A percentile compares a stretch with the other conserved stretches of the same genome.
phyloP scores from a whole-genome alignment of 352 stramenopile species.

The Phytophthora fragariaefolia region DNA sequence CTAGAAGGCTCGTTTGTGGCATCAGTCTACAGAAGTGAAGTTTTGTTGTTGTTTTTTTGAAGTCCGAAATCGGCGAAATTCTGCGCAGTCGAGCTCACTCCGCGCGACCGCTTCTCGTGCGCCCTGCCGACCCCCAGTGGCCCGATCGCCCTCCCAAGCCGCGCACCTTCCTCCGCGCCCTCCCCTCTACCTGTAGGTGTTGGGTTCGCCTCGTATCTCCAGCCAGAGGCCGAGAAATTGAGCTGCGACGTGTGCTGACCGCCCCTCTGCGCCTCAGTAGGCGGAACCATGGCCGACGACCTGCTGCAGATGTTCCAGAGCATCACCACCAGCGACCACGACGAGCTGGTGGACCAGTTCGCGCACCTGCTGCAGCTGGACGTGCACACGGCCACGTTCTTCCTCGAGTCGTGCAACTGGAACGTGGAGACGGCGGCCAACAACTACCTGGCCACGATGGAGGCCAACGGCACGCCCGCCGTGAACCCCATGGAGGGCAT shows the following conservation, averaged over 20 bases:
- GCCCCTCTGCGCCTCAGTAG: neutral
- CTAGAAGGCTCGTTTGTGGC: too few relatives aligned
- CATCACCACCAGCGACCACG: slow-evolving; percentile 87
- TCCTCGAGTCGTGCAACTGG: slow-evolving; percentile 90
- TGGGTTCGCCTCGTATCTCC: neutral
- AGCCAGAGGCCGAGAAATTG: neutral
- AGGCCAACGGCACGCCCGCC: slow-evolving; percentile 29
- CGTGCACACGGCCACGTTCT: slow-evolving; percentile 75
- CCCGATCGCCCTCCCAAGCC: neutral
- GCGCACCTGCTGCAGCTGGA: slow-evolving; percentile 77
- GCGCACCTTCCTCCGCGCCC: neutral
- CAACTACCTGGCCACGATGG: slow-evolving; percentile 81
- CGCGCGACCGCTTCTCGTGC: slow-evolving; percentile 8
- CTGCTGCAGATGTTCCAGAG: slow-evolving; percentile 89
- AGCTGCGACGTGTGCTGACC: neutral
- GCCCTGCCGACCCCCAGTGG: neutral
- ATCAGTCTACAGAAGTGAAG: too few relatives aligned
- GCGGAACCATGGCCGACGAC: slow-evolving; percentile 70
- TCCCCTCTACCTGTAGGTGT: slow-evolving; percentile 14
- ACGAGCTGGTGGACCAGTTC: slow-evolving; percentile 88
- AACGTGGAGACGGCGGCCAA: slow-evolving; percentile 88
- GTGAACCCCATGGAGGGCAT: slow-evolving; percentile 37
- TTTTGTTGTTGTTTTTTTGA: slow-evolving; percentile 11
- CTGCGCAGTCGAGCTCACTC: slow-evolving; percentile 1
- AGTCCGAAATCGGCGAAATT: slow-evolving; percentile 5